Conservation (phyloP, 2,329 filamentous ascomycete genomes). For the Orbilia javanica region DNA sequence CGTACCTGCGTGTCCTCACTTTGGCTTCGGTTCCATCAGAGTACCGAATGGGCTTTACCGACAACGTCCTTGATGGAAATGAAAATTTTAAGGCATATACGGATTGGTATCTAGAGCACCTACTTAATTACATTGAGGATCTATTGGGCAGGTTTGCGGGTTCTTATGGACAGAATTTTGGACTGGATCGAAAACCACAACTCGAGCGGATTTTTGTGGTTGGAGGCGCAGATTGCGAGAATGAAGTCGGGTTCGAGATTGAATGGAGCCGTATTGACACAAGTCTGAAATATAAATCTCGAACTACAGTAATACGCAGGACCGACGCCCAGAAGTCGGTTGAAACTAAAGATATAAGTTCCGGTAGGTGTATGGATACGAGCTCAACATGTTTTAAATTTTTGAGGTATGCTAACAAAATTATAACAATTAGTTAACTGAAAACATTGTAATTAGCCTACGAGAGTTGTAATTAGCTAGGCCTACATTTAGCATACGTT, state of each 20-base stretch:
- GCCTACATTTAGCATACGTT: no score
- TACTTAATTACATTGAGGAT: background rate
- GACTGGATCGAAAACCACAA: background rate
- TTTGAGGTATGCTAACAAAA: background rate
- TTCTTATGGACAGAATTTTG: background rate
- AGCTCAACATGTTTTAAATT: no score
- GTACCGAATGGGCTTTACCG: background rate
- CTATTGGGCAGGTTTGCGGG: background rate
- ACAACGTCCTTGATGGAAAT: background rate
- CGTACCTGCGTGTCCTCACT: background rate
- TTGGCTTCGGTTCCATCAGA: background rate
- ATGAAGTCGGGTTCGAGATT: background rate
- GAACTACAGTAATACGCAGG: background rate
- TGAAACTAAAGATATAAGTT: background rate
- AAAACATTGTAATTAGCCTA: no score
- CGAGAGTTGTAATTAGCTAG: no score
- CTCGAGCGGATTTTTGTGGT: slow-evolving; percentile 30
- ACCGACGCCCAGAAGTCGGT: background rate
- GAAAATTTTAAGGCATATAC: background rate
- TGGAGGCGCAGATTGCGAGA: background rate
- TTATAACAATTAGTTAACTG: no score
- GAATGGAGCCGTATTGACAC: background rate
- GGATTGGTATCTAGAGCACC: background rate
- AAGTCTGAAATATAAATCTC: background rate
- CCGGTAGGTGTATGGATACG: background rate